Evolutionary conservation across 257 asterid species (phyloP), one percentile per base, ranked within the genome.

Genomic region (Ligustrum vulgare): DNA sequence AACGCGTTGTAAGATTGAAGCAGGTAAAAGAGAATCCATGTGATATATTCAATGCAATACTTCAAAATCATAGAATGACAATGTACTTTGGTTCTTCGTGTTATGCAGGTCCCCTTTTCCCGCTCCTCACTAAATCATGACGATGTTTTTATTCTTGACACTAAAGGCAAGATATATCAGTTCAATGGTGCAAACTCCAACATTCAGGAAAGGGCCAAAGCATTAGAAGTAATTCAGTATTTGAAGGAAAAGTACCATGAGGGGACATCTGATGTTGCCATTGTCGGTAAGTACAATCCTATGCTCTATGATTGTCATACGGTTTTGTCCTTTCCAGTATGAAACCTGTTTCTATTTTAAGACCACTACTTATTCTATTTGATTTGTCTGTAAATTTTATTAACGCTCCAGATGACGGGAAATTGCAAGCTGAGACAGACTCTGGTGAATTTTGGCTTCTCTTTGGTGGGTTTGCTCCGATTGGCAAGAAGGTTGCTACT

Each of bases 381-480:
- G 72, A n/a, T 35, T 31, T 79, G 68, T 35, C 18, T 75, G 62
- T 33, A 69, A 75, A 63, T 80, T 45, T 65, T 79, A 54, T 70
- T 74, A 25, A 67, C 69, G 15, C 77, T 74, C 74, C 87, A 95
- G 99, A 95, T 88, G 99, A 95, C 81, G 99, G 99, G 66, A 95
- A 95, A 67, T 81, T 95, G 82, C 95, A 90, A 86, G 95, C 98
- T 2, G 99, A 95, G 86, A 83, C 96, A 18, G 97, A 87, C 87
- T 91, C 99, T 84, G 99, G 99, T 85, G 98, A 89, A 72, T 95
- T 95, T 69, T 95, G 99, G 99, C 96, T 93, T 71, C 97, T 95
- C 64, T 95, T 95, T 84, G 99, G 99, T 73, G 99, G 99, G 77
- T 95, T 91, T 87, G 99, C 99, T 76, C 98, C 99, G 72, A 95